phyloP scores from a whole-genome alignment of 2,329 filamentous ascomycete species.

The Furcasterigmium sp. region DNA sequence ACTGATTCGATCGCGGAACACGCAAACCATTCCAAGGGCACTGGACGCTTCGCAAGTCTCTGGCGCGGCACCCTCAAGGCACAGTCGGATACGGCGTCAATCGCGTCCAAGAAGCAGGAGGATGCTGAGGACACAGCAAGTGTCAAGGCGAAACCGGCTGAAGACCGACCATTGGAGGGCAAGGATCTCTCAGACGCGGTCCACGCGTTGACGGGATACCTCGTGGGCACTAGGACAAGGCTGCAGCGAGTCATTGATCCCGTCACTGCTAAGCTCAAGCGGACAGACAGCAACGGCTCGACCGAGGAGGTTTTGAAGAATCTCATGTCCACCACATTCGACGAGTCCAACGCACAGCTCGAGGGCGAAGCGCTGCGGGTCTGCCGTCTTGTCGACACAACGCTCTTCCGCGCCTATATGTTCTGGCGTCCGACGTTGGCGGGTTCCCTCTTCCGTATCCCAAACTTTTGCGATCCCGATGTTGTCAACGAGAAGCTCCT shows the following conservation, averaged over 20 bases:
- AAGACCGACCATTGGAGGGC: slow-evolving; percentile 60
- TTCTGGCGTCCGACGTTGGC: slow-evolving; percentile 80
- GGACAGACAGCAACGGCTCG: slow-evolving; percentile 35
- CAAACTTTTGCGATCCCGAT: slow-evolving; percentile 94
- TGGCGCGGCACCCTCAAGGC: slow-evolving; percentile 32
- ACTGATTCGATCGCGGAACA: slow-evolving; percentile 14
- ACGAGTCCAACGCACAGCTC: slow-evolving; percentile 54
- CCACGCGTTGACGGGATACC: slow-evolving; percentile 76
- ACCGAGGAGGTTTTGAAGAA: slow-evolving; percentile 49
- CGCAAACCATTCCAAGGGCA: slow-evolving; percentile 15
- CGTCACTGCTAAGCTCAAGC: slow-evolving; percentile 55
- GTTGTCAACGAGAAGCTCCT: slow-evolving; percentile 92
- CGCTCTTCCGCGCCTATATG: slow-evolving; percentile 93
- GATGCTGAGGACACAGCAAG: slow-evolving; percentile 50
- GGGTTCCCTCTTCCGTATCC: slow-evolving; percentile 85
- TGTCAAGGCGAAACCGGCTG: slow-evolving; percentile 36
- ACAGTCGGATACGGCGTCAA: slow-evolving; percentile 50
- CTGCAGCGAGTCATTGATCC: slow-evolving; percentile 59
- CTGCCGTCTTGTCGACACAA: slow-evolving; percentile 86
- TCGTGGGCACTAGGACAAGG: slow-evolving; percentile 75
- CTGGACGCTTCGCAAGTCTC: slow-evolving; percentile 48
- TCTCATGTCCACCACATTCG: slow-evolving; percentile 41
- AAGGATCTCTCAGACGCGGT: slow-evolving; percentile 81
- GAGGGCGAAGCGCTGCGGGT: slow-evolving; percentile 68
- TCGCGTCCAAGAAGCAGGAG: slow-evolving; percentile 51